Base-by-base conservation (phyloP, 1,284 basidiomycete species). In the Cryptococcus floricola region DNA sequence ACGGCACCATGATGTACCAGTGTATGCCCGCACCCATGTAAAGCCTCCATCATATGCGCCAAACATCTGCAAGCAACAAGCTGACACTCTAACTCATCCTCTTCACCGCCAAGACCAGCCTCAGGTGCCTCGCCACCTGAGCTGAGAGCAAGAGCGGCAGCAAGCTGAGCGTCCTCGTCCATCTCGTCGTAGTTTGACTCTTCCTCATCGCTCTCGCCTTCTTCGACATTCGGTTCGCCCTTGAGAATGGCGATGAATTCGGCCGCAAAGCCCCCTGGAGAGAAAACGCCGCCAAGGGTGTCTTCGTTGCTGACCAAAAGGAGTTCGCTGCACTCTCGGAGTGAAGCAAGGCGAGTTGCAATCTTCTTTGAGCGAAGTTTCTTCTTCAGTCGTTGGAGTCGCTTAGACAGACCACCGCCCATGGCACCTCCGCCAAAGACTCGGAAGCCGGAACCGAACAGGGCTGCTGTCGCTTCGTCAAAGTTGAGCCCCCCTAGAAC, bases 271-370 rank as follows among this genome's bases (percentile, higher is more conserved):
- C 87, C 84, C 67, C 95, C 91, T 28, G 93, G 87, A 62, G 90
- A 91, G 79, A 98, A 95, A 1, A 69, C 46, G 45, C 92, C 93
- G 14, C 91, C 89, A 43, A 99, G 81, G 1, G 92, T 97, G 74
- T 98, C 96, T 77, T 98, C 95, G 7, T 92, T 98, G 76, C 91
- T 92, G 77, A 98, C 94, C 61, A 91, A 91, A 54, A 98, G 85
- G 45, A 97, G 76, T 73, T 98, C 96, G 72, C 89, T 92, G 53
- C 97, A 84, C 71, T 98, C 95, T 70, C 97, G 92, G 14, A 99
- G 80, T 3, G 93, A 92, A 50, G 93, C 80, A 50, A 97, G 84
- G 47, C 91, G 86, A 27, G 87, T 88, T 0, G 89, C 87, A 6
- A 87, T 82, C 70, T 88, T 88, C 23, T 87, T 86, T 18, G 84